Evolutionary conservation across 2,329 filamentous ascomycete genomes (phyloP).

Genomic region (Aphanoascus verrucosus): DNA sequence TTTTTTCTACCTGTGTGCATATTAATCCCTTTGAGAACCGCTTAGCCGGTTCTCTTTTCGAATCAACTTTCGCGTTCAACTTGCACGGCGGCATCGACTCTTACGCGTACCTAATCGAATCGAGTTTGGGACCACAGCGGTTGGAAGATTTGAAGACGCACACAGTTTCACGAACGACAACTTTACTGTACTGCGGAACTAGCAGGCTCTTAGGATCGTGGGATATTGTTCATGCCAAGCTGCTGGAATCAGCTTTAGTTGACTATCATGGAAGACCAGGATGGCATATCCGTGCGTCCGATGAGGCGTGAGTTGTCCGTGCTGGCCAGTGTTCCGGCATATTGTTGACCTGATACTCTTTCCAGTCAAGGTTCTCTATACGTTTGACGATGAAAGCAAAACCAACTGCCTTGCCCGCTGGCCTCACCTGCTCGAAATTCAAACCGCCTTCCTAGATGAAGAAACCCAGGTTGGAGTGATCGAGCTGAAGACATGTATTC

Average conservation of each 20-base stretch:
- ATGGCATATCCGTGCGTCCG: conserved; percentile 48
- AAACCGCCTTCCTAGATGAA: conserved; percentile 71
- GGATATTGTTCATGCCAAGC: neutral
- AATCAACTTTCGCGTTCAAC: neutral
- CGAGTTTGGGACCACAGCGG: neutral
- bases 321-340: neutral
- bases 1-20: neutral
- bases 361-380: conserved; percentile 91
- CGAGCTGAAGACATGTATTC: conserved; percentile 75
- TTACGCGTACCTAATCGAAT: neutral
- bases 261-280: conserved; percentile 34
- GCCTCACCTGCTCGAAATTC: conserved; percentile 67
- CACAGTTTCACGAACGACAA: no score
- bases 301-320: conserved; percentile 53
- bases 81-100: neutral
- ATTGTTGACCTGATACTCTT: conserved; percentile 13
- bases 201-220: neutral
- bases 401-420: conserved; percentile 81
- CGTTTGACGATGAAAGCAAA: conserved; percentile 80
- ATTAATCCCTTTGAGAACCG: neutral
- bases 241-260: neutral
- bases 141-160: neutral
- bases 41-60: neutral
- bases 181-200: no score
- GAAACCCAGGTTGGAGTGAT: conserved; percentile 72